Base-by-base conservation (phyloP, 306 rosid genomes). In the Cicer bijugum region DNA sequence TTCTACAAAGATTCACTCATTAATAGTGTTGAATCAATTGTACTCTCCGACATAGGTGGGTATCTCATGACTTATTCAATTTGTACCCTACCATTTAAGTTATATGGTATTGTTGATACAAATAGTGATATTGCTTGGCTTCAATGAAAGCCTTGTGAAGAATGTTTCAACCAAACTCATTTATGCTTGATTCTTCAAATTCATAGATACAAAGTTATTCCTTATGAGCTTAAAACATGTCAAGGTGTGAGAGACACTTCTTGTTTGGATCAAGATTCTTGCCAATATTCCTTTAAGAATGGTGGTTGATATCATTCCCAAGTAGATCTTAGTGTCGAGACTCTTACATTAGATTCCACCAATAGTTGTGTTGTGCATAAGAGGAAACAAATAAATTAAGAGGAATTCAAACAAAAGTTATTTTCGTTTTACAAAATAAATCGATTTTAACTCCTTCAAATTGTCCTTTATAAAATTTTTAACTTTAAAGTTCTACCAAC, bases 121-220 rank as follows among this genome's bases (percentile, higher is more conserved):
- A 91, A 89, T 1, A 88, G 96, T 42, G 84, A 76, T 46, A 59
- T 90, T 4, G 51, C 75, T 4, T 90, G 93, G 93, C 40, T 76
- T 0, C 93, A 88, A 12, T 90, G 96, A 77, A 0, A 46, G 11
- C 96, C 91, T 1, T 90, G 96, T 75, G 0, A 4, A 0, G 0
- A 0, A 0, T 90, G 96, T 46, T 88, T 61, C 87, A 12, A 37
- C 5, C 91, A 90, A 61, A 20, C 12, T 0, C 52, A 20, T 3
- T 84, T 1, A 9, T 83, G 1, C 88, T 90, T 37, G 53, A 85
- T 8, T 87, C 88, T 8, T 7, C 53, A 1, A 69, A 79, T 16
- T 90, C 93, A 0, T 10, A 12, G 2, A 0, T 88, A 80, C 56
- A 48, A 17, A 23, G 10, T 0, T 8, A 8, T 78, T 6, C 77